phyloP scores from a whole-genome alignment of 2,329 filamentous ascomycete genomes.

The Xylaria sp. region DNA sequence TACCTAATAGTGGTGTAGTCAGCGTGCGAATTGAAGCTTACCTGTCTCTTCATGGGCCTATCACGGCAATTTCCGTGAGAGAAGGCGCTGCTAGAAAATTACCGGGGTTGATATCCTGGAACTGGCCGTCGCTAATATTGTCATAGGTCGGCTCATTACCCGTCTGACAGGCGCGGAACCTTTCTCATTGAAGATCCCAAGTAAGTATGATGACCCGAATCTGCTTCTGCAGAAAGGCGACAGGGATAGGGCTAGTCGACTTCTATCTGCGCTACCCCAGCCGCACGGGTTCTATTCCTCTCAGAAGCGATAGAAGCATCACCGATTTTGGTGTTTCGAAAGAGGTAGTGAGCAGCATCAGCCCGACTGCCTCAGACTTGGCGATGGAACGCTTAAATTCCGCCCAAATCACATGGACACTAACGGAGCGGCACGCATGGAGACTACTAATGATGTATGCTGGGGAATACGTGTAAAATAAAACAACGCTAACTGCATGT shows the following conservation, averaged over 20 bases:
- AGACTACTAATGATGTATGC: conserved; percentile 10
- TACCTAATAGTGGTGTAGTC: not conserved
- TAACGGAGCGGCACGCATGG: conserved; percentile 35
- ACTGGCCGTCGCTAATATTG: conserved; percentile 5
- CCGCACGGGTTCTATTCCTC: not conserved
- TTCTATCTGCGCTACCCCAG: not conserved
- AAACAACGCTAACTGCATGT: not conserved
- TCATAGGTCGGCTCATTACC: conserved; percentile 2
- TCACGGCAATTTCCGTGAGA: conserved; percentile 1
- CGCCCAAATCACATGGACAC: conserved; percentile 18
- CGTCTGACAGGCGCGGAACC: conserved; percentile 13
- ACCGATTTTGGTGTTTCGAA: conserved; percentile 7
- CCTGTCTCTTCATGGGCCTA: not conserved
- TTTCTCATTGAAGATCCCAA: conserved; percentile 4
- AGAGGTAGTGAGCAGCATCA: conserved; percentile 28
- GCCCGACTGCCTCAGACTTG: conserved; percentile 17
- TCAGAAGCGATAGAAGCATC: conserved; percentile 12
- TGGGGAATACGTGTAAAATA: conserved; percentile 14
- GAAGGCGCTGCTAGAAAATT: not conserved
- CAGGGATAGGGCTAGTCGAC: conserved; percentile 5
- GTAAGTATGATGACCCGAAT: conserved; percentile 5
- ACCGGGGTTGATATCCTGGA: not conserved
- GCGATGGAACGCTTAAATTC: conserved; percentile 21
- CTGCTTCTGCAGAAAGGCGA: not conserved
- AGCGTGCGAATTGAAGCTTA: not conserved